Base-by-base conservation (phyloP, 1,284 basidiomycete species). In the Lentinus polychrous region DNA sequence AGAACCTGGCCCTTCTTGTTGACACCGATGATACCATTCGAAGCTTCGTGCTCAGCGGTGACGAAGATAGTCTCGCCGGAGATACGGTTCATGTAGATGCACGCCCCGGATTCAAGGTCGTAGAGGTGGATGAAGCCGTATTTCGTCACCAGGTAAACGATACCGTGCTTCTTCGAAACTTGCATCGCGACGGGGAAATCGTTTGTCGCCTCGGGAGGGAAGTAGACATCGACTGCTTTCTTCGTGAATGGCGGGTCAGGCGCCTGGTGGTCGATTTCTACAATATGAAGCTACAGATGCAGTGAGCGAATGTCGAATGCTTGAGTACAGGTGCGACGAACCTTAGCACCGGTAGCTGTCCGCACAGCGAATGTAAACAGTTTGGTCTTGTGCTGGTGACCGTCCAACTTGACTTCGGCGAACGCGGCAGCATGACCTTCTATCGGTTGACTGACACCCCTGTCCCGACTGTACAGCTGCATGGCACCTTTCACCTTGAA, bases 121-220 rank as follows among this genome's bases (percentile, higher is more conserved):
- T 99, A 99, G 14, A 99, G 81, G 71, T 99, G 96, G 62, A 99
- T 98, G 73, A 99, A 99, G 45, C 96, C 96, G 66, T 94, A 99
- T 68, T 99, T 99, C 52, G 96, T 99, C 62, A 98, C 91, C 52
- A 99, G 80, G 72, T 96, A 99, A 61, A 97, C 78, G 68, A 99
- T 94, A 43, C 95, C 95, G 69, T 98, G 95, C 62, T 93, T 91
- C 69, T 89, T 85, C 47, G 95, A 99, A 40, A 98, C 92, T 67
- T 99, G 96, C 91, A 99, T 98, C 24, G 95, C 92, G 36, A 99
- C 96, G n/a, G 96, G 96, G 77, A 99, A 99, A 66, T 99, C 96
- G 67, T 94, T 97, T 41, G 88, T 88, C 3, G 96, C 96, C 67
- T 99, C 96, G 1, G 94, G 86, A 48, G 96, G 96, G 82, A 99